Conservation (phyloP, 257 asterid species). For the Solanum paucissectum region DNA sequence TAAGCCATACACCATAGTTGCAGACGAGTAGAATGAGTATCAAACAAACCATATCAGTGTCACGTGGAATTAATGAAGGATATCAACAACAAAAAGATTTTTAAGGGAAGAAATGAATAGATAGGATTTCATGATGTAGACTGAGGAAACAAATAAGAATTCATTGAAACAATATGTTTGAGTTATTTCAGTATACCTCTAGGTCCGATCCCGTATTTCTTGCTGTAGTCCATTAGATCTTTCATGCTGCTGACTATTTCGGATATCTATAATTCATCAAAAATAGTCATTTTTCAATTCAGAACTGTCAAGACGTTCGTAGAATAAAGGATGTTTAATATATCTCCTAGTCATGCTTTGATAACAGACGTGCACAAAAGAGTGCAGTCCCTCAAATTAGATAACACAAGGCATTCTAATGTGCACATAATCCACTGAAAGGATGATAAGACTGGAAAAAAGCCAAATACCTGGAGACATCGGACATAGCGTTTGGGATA, state of each 20-base stretch:
- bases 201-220: neutral
- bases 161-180: neutral
- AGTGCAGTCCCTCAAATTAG: neutral
- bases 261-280: neutral
- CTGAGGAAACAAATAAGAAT: neutral
- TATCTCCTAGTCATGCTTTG: neutral
- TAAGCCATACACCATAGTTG: neutral
- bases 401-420: neutral
- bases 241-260: neutral
- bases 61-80: neutral
- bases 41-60: neutral
- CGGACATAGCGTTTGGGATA: conserved; percentile 12
- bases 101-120: neutral
- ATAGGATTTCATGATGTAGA: neutral
- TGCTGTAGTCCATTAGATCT: neutral
- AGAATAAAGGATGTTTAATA: neutral
- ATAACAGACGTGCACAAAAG: neutral
- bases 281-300: neutral
- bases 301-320: neutral
- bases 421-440: neutral
- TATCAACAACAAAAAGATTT: neutral
- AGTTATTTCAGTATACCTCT: neutral
- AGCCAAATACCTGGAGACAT: conserved; percentile 15
- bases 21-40: neutral
- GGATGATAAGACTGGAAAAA: neutral